Conservation (phyloP, 1,284 basidiomycete genomes). For the Boletus semigastroideus region DNA sequence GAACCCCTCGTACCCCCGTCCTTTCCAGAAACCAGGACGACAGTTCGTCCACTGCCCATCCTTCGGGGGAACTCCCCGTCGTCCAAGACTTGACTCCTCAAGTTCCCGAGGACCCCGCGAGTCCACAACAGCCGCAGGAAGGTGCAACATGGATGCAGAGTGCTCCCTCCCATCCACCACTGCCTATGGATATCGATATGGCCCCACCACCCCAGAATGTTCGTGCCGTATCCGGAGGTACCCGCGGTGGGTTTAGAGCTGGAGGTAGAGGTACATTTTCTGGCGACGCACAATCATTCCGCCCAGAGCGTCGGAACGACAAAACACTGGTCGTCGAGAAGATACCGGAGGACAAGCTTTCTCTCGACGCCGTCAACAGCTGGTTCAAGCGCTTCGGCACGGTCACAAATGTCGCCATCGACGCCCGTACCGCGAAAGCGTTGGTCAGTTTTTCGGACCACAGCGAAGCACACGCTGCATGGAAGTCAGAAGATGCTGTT, state of each 20-base stretch:
- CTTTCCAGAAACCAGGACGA: conserved; percentile 54
- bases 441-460: conserved; percentile 88
- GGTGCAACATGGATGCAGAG: conserved; percentile 14
- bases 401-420: conserved; percentile 91
- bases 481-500: conserved; percentile 91
- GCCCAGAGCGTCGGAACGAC: conserved; percentile 64
- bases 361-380: conserved; percentile 75
- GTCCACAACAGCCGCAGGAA: conserved; percentile 16
- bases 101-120: conserved; percentile 29
- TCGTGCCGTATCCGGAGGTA: conserved; percentile 39
- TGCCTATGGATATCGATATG: conserved; percentile 43
- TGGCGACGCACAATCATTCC: conserved; percentile 64
- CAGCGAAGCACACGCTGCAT: conserved; percentile 83
- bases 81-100: conserved; percentile 77
- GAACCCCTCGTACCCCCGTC: conserved; percentile 53
- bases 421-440: conserved; percentile 71
- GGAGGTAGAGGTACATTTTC: conserved; percentile 51
- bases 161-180: conserved; percentile 17
- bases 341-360: conserved; percentile 83
- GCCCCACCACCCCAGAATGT: conserved; percentile 14
- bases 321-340: conserved; percentile 94
- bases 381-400: conserved; percentile 94
- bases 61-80: conserved; percentile 70
- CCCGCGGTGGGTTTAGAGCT: conserved; percentile 43
- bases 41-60: conserved; percentile 36